Percentiles rank a stretch among this genome's conserved stretches.
phyloP scores from a whole-genome alignment of 1,284 basidiomycete genomes.

The Albatrellus sp. region DNA sequence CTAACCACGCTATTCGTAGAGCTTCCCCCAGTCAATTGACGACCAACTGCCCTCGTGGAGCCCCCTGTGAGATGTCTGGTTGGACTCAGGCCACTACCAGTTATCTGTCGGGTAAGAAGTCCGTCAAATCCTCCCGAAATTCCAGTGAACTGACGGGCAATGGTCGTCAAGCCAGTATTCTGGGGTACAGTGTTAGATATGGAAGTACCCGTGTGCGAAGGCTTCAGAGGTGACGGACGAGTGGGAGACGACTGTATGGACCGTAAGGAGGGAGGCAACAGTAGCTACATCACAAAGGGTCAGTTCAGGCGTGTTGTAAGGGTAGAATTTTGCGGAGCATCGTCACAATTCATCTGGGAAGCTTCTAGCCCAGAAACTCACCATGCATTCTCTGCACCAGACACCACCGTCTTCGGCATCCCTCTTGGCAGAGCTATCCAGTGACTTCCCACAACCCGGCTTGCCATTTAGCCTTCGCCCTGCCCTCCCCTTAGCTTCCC shows the following conservation, averaged over 20 bases:
- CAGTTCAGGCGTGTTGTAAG: neutral
- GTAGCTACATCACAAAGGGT: slow-evolving; percentile 29
- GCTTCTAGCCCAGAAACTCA: slow-evolving; percentile 23
- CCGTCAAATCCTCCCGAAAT: slow-evolving; percentile 30
- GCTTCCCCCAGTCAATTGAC: slow-evolving; percentile 13
- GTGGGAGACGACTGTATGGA: slow-evolving; percentile 35
- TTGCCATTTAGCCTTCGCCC: slow-evolving; percentile 36
- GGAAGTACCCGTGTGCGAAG: slow-evolving; percentile 33
- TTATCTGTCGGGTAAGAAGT: slow-evolving; percentile 44
- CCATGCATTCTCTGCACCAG: slow-evolving; percentile 76
- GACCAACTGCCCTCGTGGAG: slow-evolving; percentile 18
- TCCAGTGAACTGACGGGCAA: slow-evolving; percentile 66
- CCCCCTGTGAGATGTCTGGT: slow-evolving; percentile 33
- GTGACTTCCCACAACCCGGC: slow-evolving; percentile 68
- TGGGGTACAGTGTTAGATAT: slow-evolving; percentile 37
- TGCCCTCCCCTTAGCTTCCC: slow-evolving; percentile 24
- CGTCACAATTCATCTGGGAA: neutral
- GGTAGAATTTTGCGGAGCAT: neutral
- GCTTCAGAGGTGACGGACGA: slow-evolving; percentile 28
- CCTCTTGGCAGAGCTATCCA: slow-evolving; percentile 72
- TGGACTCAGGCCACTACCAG: slow-evolving; percentile 54
- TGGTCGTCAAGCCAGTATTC: slow-evolving; percentile 54
- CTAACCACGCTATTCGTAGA: slow-evolving; percentile 6
- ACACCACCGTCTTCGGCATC: slow-evolving; percentile 49
- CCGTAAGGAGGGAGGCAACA: slow-evolving; percentile 37